These are phyloP conservation scores for Vigna trinervia DNA, from an alignment of 306 rosid species.

Conservation along the genomic window DNA sequence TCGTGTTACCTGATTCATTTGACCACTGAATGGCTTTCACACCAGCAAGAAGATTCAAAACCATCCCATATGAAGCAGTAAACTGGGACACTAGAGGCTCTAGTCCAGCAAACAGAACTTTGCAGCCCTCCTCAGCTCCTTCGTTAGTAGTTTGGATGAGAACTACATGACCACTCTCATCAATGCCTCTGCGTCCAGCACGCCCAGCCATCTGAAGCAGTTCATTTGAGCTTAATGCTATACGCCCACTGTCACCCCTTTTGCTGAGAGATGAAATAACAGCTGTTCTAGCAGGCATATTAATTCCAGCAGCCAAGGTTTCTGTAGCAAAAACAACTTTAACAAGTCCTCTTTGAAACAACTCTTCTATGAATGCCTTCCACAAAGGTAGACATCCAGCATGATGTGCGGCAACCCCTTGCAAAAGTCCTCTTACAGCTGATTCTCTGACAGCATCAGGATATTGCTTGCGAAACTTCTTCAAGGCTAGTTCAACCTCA, in stretches of 20 bases:
- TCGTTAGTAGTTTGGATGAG: slow-evolving; percentile 83
- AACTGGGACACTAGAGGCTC: slow-evolving; percentile 97
- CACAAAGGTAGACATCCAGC: slow-evolving; percentile 98
- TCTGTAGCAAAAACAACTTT: slow-evolving; percentile 98
- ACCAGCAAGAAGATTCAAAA: slow-evolving; percentile 90
- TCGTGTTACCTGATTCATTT: slow-evolving; percentile 60
- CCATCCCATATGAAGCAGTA: slow-evolving; percentile 98
- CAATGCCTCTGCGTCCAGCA: slow-evolving; percentile 98
- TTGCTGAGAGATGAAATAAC: slow-evolving; percentile 91
- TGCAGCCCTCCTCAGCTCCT: slow-evolving; percentile 96
- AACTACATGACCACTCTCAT: slow-evolving; percentile 86
- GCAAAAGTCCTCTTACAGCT: slow-evolving; percentile 80
- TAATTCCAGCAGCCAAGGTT: slow-evolving; percentile 97
- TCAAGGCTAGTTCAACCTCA: slow-evolving; percentile 90
- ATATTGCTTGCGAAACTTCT: slow-evolving; percentile 81
- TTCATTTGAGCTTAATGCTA: slow-evolving; percentile 77
- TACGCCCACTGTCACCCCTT: slow-evolving; percentile 76
- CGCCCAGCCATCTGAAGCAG: slow-evolving; percentile 99
- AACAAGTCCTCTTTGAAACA: slow-evolving; percentile 93
- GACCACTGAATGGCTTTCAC: slow-evolving; percentile 75
- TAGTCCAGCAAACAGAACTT: slow-evolving; percentile 87
- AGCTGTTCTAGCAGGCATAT: slow-evolving; percentile 98
- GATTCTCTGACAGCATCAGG: slow-evolving; percentile 95
- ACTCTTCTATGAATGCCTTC: slow-evolving; percentile 92
- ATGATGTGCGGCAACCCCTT: slow-evolving; percentile 97